phyloP scores from a whole-genome alignment of 75 land plant genomes.

The Picea sitchensis region DNA sequence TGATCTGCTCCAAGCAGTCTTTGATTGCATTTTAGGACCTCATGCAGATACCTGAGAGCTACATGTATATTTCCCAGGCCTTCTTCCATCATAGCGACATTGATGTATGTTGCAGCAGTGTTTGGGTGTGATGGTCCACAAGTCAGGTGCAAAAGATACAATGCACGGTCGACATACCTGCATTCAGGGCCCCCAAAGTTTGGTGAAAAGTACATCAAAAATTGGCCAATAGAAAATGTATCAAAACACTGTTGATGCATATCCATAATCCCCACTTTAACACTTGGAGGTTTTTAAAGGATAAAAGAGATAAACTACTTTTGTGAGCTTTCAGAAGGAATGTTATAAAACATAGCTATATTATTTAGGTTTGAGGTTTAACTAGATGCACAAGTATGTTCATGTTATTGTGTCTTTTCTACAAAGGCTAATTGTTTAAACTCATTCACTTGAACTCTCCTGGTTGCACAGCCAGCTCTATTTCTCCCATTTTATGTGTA shows the following conservation, averaged over 20 bases:
- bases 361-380: background rate
- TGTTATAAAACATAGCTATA: background rate
- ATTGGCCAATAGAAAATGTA: background rate
- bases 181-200: background rate
- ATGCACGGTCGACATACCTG: slow-evolving; percentile 93
- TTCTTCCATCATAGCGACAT: slow-evolving; percentile 99
- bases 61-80: slow-evolving; percentile 94
- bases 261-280: background rate
- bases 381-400: background rate
- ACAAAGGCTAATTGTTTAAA: background rate
- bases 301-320: background rate
- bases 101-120: slow-evolving; percentile 97
- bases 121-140: slow-evolving; percentile 97
- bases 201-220: background rate
- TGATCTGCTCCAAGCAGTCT: too few relatives aligned
- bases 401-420: background rate
- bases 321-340: background rate
- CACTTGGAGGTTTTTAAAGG: background rate
- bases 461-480: background rate
- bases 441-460: background rate
- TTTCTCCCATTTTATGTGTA: background rate
- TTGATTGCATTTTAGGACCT: too few relatives aligned
- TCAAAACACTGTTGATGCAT: background rate
- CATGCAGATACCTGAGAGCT: slow-evolving; percentile 5
- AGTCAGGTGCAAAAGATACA: slow-evolving; percentile 80